Evolutionary conservation across 306 rosid species (phyloP), one percentile per base, ranked within the genome.

Genomic region (Gillenia trifoliata): DNA sequence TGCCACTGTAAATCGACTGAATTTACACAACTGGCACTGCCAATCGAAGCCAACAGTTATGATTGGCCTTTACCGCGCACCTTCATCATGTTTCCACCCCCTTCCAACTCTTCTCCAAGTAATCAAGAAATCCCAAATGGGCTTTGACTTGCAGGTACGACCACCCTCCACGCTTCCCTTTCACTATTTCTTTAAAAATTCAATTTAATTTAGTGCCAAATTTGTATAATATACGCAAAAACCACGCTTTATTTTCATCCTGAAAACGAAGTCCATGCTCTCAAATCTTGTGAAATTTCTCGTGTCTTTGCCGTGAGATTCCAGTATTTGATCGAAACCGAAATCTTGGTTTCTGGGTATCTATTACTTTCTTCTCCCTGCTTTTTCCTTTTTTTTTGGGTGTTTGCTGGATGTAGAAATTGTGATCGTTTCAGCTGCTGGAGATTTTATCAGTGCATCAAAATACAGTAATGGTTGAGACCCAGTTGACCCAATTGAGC

Each of bases 131-230:
- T 25, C 66, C 29, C 65, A 34, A 25, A 72, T 52, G 83, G 71
- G 68, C 62, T 3, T 62, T 62, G 78, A 74, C 78, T 74, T 33
- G 71, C 71, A 64, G 78, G 78, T 74, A 49, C 63, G 12, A 49
- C 69, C 11, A 2, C 50, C 64, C 40, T 65, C 43, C 59, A 33
- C 52, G 31, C 63, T 36, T 8, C n/a, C 15, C 25, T 3, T 13
- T 3, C 20, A 19, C 41, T 5, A 12, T 7, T 25, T 34, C 9
- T 20, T 19, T 64, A 1, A 64, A 13, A 5, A 11, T 64, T 31
- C n/a, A 3, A 7, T 11, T 28, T 45, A 40, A 20, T 17, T 59
- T 40, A 16, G 30, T 31, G 25, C 61, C 49, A 10, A 64, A 49
- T 63, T 49, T 50, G 22, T 73, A 72, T 9, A 8, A 22, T 36